Base-by-base conservation (phyloP, 176 grass and related monocot genomes). In the Leersia perrieri region DNA sequence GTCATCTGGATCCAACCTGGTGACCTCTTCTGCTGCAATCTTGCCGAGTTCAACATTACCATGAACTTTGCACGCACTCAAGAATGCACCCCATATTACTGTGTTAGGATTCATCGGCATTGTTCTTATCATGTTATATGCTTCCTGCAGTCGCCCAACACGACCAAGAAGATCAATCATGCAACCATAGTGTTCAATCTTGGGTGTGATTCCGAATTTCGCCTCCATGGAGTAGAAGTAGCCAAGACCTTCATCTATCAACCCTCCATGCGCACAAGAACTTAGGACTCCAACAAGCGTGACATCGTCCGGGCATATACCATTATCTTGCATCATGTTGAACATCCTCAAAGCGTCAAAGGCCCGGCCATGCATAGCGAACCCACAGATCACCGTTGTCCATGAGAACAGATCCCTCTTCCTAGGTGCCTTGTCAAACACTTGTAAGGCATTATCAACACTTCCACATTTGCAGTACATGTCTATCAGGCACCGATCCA, bases 381-480 rank as follows among this genome's bases (percentile, higher is more conserved):
- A 58, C 32, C 92, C 92, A 63, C 90, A 94, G 73, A 98, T 94
- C 49, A 92, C 63, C 0, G 90, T 84, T 73, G 90, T 98, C 95
- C 95, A 91, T 33, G 90, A 88, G 49, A 81, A 89, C 36, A 98
- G 73, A 26, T 88, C 86, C 76, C 86, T 90, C 84, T 83, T 90
- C 60, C 31, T 72, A 40, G 70, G 88, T 58, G 80, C 77, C 75
- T 86, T 89, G 20, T 85, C 73, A 79, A 98, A 98, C 45, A 94
- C 82, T 82, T 92, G 88, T 63, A 90, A 27, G 12, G 95, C 90
- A 75, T 80, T 90, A 7, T 92, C 76, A 1, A 91, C 82, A 73
- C 87, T 87, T 62, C 95, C 95, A 13, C 92, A 94, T 77, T 98
- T 97, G 51, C 83, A 74, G 7, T 97, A 97, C 88, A 97, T 92